A percentile compares a stretch with the other conserved stretches of the same genome.
These are phyloP conservation scores for Fusarium dlaminii DNA, from an alignment of 2,329 filamentous ascomycete genomes.

Conservation along the genomic window DNA sequence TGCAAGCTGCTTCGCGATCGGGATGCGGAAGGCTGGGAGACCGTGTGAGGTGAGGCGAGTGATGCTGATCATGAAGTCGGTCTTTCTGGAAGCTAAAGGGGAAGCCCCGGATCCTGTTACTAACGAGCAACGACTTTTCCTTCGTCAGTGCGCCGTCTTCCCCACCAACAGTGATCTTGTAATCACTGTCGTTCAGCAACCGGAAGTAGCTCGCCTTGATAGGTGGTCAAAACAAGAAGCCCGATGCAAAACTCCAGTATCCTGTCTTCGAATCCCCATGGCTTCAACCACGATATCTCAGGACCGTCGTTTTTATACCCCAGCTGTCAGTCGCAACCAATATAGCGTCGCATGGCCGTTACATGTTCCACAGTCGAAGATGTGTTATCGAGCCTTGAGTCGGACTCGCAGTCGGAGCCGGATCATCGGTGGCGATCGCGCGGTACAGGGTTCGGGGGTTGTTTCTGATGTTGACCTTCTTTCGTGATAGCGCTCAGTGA, in stretches of 20 bases:
- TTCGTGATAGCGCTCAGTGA: fast-evolving
- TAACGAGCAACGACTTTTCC: neutral
- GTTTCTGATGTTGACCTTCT: fast-evolving
- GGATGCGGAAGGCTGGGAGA: neutral
- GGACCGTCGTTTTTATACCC: neutral
- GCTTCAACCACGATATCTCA: neutral
- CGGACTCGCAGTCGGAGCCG: neutral
- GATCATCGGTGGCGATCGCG: neutral
- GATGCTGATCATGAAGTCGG: fast-evolving
- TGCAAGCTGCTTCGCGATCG: fast-evolving
- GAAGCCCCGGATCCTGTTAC: neutral
- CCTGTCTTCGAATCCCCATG: neutral
- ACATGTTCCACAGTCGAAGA: neutral
- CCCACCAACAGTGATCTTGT: neutral
- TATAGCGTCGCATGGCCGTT: neutral
- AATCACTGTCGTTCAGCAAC: neutral
- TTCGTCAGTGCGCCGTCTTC: neutral
- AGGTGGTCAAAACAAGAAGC: neutral
- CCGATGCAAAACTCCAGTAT: neutral
- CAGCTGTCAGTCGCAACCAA: neutral
- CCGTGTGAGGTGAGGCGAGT: neutral
- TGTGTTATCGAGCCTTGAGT: fast-evolving
- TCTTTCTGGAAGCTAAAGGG: neutral
- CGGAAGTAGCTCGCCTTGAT: neutral
- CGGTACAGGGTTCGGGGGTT: neutral